Evolutionary conservation across 768 basidiomycete genomes (phyloP), one percentile per base, ranked within the genome.

Genomic region (Chiua virens): DNA sequence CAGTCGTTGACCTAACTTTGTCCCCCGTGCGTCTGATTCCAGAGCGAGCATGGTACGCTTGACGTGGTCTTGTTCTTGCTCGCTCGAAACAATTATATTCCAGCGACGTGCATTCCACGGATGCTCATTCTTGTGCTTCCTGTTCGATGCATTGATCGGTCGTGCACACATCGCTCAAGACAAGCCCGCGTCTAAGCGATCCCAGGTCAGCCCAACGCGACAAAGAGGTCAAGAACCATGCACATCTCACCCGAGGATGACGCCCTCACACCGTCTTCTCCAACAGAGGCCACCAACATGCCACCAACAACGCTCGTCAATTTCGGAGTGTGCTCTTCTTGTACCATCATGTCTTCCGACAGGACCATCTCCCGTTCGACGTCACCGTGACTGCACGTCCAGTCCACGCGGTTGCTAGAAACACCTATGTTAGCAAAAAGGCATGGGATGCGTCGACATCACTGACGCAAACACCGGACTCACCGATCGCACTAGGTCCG

Each of bases 381-480:
- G 1, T n/a, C 20, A 13, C 21, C 4, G 18, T 36, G 35, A n/a
- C 28, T n/a, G 10, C 32, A 20, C 1, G 34, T 15, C 3, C 11
- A 17, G n/a, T n/a, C n/a, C 5, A 8, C 5, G 4, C 2, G 6
- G 15, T 37, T 18, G 35, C 55, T 58, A 28, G 18, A 44, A 43
- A 44, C 5, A 27, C 34, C 15, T 15, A 15, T 14, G 32, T 45
- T 18, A 49, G 20, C 22, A 25, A n/a, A 15, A 25, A 4, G 8
- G 4, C 23, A 10, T 5, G 18, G 23, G 11, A n/a, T 3, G 18
- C 13, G 14, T 15, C 11, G 28, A 11, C 28, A 32, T 10, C 32
- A 36, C 57, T 58, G 41, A 57, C 55, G 42, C 20, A 14, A 39
- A 25, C 6, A 27, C 11, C 6, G 9, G 3, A 18, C 23, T 22